Base-by-base conservation (phyloP, 2,329 filamentous ascomycete species). In the Diaporthe ilicicola region DNA sequence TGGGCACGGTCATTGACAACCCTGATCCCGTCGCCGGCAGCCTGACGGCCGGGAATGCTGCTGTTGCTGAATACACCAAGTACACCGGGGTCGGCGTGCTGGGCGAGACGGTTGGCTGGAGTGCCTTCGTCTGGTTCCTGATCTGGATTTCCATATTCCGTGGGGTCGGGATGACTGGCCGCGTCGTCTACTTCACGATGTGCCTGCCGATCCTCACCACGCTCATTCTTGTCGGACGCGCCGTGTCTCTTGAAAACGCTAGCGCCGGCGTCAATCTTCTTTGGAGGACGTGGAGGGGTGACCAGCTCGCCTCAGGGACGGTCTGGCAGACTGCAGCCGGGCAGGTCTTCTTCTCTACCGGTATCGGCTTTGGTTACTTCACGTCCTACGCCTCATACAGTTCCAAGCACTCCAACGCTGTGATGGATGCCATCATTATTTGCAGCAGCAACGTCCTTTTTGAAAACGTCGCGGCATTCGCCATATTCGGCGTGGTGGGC, bases 131-230 rank as follows among this genome's bases (percentile, higher is more conserved):
- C 70, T 89, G 88, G 87, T 88, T 90, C 75, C 77, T 89, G 1
- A 84, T 90, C 74, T 89, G 87, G 86, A 74, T 90, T 50, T 88
- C 85, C 74, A 89, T 90, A 74, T 88, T 89, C 77, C 85, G 87
- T 44, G 86, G 89, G 8, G 87, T 90, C 24, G 86, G 87, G 0
- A 77, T 88, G 71, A 89, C 88, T 2, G 88, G 88, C 2, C 84
- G 87, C 7, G 88, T 89, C 12, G 87, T 89, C 6, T 90, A 89
- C 79, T 88, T 88, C 77, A 89, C 87, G n/a, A 89, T 90, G 87
- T 87, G 87, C 1, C 76, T 90, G 6, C 88, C 88, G 0, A 88
- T 90, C 62, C 79, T 88, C 70, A 86, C 87, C 17, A 89, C 86
- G 2, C 82, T 90, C 72, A 84, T 89, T 68, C 81, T 90, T 32